These are phyloP conservation scores for Alternaria novae-zelandiae DNA, from an alignment of 2,329 filamentous ascomycete genomes.

Conservation along the genomic window DNA sequence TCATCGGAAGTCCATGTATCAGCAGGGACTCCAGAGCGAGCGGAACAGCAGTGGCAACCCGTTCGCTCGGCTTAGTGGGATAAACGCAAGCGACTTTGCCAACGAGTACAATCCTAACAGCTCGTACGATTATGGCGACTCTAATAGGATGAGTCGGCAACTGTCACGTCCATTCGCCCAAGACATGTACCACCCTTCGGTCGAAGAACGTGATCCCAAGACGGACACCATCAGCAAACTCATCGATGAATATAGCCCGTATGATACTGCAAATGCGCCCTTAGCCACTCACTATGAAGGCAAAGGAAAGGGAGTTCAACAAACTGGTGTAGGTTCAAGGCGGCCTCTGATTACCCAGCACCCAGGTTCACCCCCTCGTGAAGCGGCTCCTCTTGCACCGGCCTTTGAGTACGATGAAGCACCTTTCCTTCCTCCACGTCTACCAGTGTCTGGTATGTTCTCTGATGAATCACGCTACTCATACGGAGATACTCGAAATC, in stretches of 20 bases:
- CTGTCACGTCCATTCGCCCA: constrained; percentile 19
- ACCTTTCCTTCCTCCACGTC: constrained; percentile 7
- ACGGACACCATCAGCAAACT: constrained; percentile 43
- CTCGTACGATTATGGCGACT: constrained; percentile 18
- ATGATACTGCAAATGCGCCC: constrained; percentile 9
- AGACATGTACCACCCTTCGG: constrained; percentile 19
- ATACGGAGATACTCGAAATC: constrained; percentile 45
- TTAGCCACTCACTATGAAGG: constrained; percentile 1
- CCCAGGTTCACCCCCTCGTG: constrained; percentile 31
- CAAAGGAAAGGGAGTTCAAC: not conserved
- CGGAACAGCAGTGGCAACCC: constrained; percentile 31
- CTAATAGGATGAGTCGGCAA: constrained; percentile 13
- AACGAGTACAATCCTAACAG: constrained; percentile 22
- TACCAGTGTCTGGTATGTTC: constrained; percentile 29
- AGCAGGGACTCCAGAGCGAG: constrained; percentile 25
- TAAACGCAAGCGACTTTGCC: constrained; percentile 18
- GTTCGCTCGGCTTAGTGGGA: constrained; percentile 23
- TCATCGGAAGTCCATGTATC: constrained; percentile 24
- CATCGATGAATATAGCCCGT: constrained; percentile 37
- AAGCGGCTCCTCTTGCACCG: constrained; percentile 34
- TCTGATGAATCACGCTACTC: constrained; percentile 39
- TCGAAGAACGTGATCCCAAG: constrained; percentile 23
- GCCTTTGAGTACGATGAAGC: constrained; percentile 30
- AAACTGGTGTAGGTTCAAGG: not conserved
- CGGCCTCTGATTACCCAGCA: constrained; percentile 16